Conservation (phyloP, 805 yeast genomes). For the Wickerhamomyces chaumierensis region DNA sequence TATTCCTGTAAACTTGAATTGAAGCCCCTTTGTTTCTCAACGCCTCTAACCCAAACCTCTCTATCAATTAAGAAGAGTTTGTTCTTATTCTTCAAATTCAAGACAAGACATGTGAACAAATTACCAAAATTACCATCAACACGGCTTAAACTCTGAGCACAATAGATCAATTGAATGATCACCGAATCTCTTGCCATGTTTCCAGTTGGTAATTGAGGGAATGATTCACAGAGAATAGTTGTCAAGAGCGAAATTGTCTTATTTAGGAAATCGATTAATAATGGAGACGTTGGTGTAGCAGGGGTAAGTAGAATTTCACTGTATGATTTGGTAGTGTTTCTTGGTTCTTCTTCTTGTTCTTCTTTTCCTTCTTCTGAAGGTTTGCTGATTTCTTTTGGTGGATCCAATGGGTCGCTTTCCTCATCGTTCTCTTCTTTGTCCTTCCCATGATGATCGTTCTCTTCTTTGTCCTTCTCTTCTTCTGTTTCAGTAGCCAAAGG, state of each 20-base stretch:
- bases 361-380: neutral
- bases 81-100: slow-evolving; percentile 9
- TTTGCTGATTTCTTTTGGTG: too few relatives aligned
- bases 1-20: too few relatives aligned
- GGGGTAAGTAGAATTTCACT: neutral
- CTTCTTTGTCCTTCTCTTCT: too few relatives aligned
- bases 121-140: slow-evolving; percentile 62
- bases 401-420: too few relatives aligned
- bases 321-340: slow-evolving; percentile 1
- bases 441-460: too few relatives aligned
- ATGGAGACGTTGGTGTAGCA: neutral
- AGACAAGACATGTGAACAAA: slow-evolving; percentile 30
- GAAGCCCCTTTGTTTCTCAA: slow-evolving; percentile 30
- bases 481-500: too few relatives aligned
- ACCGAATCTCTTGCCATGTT: neutral
- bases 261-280: neutral
- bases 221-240: neutral
- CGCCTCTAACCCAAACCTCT: slow-evolving; percentile 30
- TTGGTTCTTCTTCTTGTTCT: slow-evolving; percentile 1
- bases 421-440: too few relatives aligned
- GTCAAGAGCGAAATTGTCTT: neutral
- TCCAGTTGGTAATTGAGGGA: neutral
- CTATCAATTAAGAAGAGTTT: slow-evolving; percentile 18
- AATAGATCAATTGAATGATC: slow-evolving; percentile 65
- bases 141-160: slow-evolving; percentile 75